Evolutionary conservation across 75 land plant genomes (phyloP).

Genomic region (Chamaecyparis obtusa): DNA sequence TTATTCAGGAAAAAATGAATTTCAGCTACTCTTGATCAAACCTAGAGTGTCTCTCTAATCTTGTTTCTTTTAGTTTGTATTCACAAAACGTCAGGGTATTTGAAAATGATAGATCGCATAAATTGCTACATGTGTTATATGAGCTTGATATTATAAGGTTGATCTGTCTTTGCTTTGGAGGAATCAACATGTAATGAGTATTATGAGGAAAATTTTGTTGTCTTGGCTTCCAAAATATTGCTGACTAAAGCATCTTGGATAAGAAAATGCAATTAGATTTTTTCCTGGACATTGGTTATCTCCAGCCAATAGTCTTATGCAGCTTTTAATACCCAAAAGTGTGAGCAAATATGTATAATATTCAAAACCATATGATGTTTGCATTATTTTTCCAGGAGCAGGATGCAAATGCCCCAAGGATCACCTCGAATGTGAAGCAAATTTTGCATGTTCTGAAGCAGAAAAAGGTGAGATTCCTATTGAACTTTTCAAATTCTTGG

Average conservation of each 20-base stretch:
- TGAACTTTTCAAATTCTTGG: background rate
- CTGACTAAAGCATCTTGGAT: background rate
- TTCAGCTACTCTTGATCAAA: background rate
- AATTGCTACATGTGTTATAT: background rate
- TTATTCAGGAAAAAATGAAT: background rate
- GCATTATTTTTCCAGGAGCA: conserved; percentile 33
- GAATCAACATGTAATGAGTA: background rate
- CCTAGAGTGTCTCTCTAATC: background rate
- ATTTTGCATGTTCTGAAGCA: conserved; percentile 74
- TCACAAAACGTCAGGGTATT: background rate
- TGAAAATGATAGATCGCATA: background rate
- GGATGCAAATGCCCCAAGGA: conserved; percentile 68
- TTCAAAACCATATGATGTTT: background rate
- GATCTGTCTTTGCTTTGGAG: background rate
- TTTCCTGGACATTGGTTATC: background rate
- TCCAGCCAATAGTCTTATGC: background rate
- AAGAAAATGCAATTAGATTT: background rate
- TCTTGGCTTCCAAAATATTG: background rate
- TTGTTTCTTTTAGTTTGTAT: background rate
- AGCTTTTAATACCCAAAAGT: background rate
- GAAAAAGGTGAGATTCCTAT: conserved; percentile 50
- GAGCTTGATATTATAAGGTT: background rate
- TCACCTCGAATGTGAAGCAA: conserved; percentile 88
- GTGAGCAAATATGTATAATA: background rate
- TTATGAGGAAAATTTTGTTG: background rate